Percentiles rank a stretch among this genome's conserved stretches.
Evolutionary conservation across 495 filamentous ascomycete genomes (phyloP).

Genomic region (Acidomyces sp.): DNA sequence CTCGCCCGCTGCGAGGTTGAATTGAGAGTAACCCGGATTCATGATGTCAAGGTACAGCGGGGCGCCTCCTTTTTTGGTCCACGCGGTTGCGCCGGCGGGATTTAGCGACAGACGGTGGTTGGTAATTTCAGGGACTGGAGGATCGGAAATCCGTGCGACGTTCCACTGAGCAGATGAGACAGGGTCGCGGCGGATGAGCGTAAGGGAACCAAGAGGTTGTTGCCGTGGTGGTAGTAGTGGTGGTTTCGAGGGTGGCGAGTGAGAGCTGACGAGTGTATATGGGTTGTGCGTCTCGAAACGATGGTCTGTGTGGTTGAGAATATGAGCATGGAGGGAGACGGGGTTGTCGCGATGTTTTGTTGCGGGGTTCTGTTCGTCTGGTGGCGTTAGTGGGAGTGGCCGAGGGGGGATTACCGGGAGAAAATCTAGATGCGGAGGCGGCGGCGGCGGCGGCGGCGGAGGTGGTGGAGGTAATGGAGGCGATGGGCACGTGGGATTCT

Average conservation of each 20-base stretch:
- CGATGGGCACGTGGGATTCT: too few species aligned
- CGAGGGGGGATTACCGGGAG: constrained; percentile 12
- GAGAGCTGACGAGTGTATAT: too few species aligned
- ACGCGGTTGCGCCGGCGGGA: constrained; percentile 2
- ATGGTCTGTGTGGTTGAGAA: too few species aligned
- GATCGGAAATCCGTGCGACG: constrained; percentile 55
- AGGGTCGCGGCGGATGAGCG: constrained; percentile 79
- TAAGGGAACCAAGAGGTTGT: constrained; percentile 51
- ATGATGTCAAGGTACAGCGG: constrained; percentile 47
- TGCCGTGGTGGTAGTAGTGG: not conserved
- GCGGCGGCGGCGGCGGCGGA: constrained; percentile 1
- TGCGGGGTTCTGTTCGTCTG: constrained; percentile 4
- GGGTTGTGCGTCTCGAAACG: too few species aligned
- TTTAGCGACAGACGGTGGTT: constrained; percentile 15
- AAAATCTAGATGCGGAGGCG: constrained; percentile 3
- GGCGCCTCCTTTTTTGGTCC: constrained; percentile 22
- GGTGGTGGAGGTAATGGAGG: too few species aligned
- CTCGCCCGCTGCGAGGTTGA: too few species aligned
- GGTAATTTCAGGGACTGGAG: constrained; percentile 27
- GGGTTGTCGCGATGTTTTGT: too few species aligned
- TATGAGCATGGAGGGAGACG: too few species aligned
- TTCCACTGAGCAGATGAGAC: constrained; percentile 76
- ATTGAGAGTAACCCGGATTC: constrained; percentile 51
- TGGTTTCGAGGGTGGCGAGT: too few species aligned
- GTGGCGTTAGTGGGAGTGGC: constrained; percentile 9